Evolutionary conservation across 495 filamentous ascomycete species (phyloP).

Genomic region (Neurospora africana): DNA sequence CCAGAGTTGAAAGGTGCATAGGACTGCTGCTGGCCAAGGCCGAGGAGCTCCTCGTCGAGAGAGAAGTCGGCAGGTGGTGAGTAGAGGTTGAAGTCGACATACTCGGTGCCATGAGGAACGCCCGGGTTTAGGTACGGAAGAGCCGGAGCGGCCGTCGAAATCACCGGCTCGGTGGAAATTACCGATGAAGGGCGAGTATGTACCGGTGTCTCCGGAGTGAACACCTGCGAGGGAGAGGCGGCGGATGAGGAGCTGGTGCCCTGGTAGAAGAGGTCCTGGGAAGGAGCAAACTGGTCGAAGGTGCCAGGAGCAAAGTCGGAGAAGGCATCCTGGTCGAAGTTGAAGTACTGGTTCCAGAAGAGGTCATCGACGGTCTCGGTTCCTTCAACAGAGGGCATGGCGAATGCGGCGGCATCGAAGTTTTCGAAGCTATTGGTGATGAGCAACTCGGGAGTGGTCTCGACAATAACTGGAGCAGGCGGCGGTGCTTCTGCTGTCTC

Average conservation of each 20-base stretch:
- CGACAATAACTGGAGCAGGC: constrained; percentile 9
- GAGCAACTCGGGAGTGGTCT: constrained; percentile 5
- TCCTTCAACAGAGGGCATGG: constrained; percentile 8
- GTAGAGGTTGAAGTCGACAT: constrained; percentile 42
- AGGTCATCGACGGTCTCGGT: constrained; percentile 12
- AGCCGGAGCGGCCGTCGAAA: constrained; percentile 13
- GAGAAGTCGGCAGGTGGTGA: constrained; percentile 34
- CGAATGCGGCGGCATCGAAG: constrained; percentile 8
- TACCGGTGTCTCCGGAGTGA: constrained; percentile 22
- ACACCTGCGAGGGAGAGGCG: constrained; percentile 25
- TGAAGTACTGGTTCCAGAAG: constrained; percentile 32
- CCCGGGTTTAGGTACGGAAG: constrained; percentile 35
- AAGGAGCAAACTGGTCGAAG: constrained; percentile 30
- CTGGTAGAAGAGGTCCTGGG: constrained; percentile 26
- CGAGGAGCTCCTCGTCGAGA: constrained; percentile 30
- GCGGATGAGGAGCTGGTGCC: constrained; percentile 23
- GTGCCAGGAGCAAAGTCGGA: constrained; percentile 14
- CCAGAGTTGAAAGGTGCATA: neutral
- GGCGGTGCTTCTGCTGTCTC: constrained; percentile 12
- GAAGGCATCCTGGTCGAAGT: constrained; percentile 25
- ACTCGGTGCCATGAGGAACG: constrained; percentile 30
- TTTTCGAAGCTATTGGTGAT: constrained; percentile 6
- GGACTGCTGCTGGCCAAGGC: constrained; percentile 7
- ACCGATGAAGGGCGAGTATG: constrained; percentile 8
- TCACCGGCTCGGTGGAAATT: constrained; percentile 6